These are phyloP conservation scores for Penicillium egyptiacum DNA, from an alignment of 495 filamentous ascomycete species.

Conservation along the genomic window DNA sequence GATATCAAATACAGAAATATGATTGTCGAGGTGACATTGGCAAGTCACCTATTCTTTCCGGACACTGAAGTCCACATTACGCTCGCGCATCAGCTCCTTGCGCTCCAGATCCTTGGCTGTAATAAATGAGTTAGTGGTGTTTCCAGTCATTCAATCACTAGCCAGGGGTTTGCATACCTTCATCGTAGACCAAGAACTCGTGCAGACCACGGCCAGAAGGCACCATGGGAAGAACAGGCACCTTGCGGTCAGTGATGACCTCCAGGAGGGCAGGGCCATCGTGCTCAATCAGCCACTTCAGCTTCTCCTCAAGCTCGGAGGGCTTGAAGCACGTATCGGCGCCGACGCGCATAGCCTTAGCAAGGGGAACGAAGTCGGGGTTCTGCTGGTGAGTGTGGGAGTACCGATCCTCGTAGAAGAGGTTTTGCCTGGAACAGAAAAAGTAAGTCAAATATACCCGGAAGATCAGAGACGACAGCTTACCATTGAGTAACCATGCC, in stretches of 20 bases:
- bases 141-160: background rate
- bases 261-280: slow-evolving; percentile 75
- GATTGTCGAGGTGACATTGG: slow-evolving; percentile 30
- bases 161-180: slow-evolving; percentile 50
- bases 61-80: slow-evolving; percentile 50
- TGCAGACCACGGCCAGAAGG: slow-evolving; percentile 82
- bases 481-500: slow-evolving; percentile 89
- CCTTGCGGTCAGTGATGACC: slow-evolving; percentile 73
- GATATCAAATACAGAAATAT: slow-evolving; percentile 44
- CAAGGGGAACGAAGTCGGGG: slow-evolving; percentile 82
- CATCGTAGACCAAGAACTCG: slow-evolving; percentile 91
- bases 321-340: slow-evolving; percentile 63
- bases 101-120: slow-evolving; percentile 74
- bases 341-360: slow-evolving; percentile 79
- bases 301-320: slow-evolving; percentile 69
- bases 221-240: slow-evolving; percentile 98
- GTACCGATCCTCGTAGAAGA: slow-evolving; percentile 92
- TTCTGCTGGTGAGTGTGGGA: slow-evolving; percentile 91
- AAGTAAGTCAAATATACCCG: background rate
- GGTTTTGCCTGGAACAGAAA: slow-evolving; percentile 60
- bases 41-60: slow-evolving; percentile 20
- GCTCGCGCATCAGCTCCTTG: slow-evolving; percentile 66
- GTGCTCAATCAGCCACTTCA: slow-evolving; percentile 85
- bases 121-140: slow-evolving; percentile 24
- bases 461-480: background rate